Conservation (phyloP, 192 early-diverging fungal species). For the Dissophora ornata region DNA sequence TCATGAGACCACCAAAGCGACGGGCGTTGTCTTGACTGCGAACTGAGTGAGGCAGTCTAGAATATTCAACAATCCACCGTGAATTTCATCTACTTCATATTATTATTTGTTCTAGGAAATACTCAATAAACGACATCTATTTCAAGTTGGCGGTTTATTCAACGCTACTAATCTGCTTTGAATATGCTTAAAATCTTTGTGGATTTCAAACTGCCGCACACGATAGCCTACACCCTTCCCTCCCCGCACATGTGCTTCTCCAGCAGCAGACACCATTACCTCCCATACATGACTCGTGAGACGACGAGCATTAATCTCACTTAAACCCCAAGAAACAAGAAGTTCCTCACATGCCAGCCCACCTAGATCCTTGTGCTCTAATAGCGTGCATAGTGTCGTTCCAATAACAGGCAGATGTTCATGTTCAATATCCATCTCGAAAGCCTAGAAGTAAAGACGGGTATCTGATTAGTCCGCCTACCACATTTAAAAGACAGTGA, state of each 20-base stretch:
- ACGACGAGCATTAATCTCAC: conserved; percentile 25
- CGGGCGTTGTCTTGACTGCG: too few relatives aligned
- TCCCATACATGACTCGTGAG: conserved; percentile 46
- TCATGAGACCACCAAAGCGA: too few relatives aligned
- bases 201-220: conserved; percentile 31
- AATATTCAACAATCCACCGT: too few relatives aligned
- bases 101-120: too few relatives aligned
- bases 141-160: conserved; percentile 16
- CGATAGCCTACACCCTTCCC: conserved; percentile 18
- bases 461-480: neutral
- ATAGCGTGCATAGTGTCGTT: conserved; percentile 18
- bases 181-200: conserved; percentile 16
- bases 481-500: neutral
- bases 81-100: too few relatives aligned
- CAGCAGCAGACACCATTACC: conserved; percentile 35
- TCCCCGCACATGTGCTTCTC: conserved; percentile 23
- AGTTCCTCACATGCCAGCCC: conserved; percentile 27
- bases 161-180: neutral
- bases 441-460: conserved; percentile 27
- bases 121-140: too few relatives aligned
- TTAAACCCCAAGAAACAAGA: conserved; percentile 35
- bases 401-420: conserved; percentile 19
- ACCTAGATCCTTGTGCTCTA: conserved; percentile 25
- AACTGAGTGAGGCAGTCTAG: too few relatives aligned
- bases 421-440: conserved; percentile 28